Conservation (phyloP, 768 basidiomycete species). For the Pisolithus marmoratus region DNA sequence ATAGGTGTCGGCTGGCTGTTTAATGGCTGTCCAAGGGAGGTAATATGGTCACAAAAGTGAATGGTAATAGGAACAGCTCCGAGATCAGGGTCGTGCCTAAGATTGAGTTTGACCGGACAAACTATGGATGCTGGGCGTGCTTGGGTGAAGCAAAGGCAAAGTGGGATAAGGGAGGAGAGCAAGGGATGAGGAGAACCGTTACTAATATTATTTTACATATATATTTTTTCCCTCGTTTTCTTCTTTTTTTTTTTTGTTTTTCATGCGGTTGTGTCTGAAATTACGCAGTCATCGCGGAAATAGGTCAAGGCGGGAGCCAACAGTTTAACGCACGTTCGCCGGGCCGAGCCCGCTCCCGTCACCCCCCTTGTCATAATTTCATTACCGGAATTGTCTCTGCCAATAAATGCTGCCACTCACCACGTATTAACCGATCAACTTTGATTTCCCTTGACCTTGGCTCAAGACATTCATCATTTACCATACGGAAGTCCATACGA, state of each 20-base stretch:
- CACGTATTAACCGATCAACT: constrained; percentile 13
- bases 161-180: constrained; percentile 2
- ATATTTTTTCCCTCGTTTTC: not conserved
- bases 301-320: constrained; percentile 19
- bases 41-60: not conserved
- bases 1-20: constrained; percentile 1
- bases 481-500: too few relatives aligned
- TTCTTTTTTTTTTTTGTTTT: constrained; percentile 14
- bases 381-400: not conserved
- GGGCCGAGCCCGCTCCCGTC: constrained; percentile 4
- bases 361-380: not conserved
- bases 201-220: too few relatives aligned
- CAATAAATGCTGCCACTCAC: not conserved
- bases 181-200: not conserved
- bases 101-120: constrained; percentile 1
- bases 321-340: constrained; percentile 35
- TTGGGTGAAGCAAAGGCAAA: not conserved
- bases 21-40: not conserved
- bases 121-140: not conserved
- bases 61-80: not conserved
- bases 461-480: too few relatives aligned
- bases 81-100: not conserved
- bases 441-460: too few relatives aligned
- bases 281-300: constrained; percentile 17
- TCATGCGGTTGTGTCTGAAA: constrained; percentile 29